phyloP scores from a whole-genome alignment of 495 filamentous ascomycete species.

The Hypoxylon rickii region DNA sequence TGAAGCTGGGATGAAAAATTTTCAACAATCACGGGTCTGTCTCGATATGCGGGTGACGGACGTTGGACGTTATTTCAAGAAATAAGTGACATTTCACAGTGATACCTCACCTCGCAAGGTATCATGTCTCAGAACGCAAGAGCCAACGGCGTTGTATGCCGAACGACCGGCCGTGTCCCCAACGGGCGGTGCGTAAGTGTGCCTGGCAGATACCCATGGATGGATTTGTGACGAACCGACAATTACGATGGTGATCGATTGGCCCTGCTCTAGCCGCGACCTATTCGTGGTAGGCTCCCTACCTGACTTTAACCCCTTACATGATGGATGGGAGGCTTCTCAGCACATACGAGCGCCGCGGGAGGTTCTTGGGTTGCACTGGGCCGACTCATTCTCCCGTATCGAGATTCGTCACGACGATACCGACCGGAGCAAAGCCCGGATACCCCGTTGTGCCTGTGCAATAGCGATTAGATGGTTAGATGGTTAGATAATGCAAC shows the following conservation, averaged over 20 bases:
- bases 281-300: constrained; percentile 5
- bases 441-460: neutral
- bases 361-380: constrained; percentile 5
- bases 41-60: constrained; percentile 26
- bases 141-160: constrained; percentile 26
- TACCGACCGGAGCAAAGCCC: constrained; percentile 3
- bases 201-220: constrained; percentile 26
- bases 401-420: constrained; percentile 15
- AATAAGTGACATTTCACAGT: constrained; percentile 31
- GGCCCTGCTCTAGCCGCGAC: constrained; percentile 24
- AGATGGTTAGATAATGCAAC: constrained; percentile 24
- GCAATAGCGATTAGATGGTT: constrained; percentile 14
- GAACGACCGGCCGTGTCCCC: constrained; percentile 18
- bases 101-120: constrained; percentile 23
- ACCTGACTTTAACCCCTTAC: constrained; percentile 15
- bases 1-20: constrained; percentile 14
- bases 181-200: constrained; percentile 6
- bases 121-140: constrained; percentile 30
- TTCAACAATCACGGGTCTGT: constrained; percentile 20
- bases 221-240: constrained; percentile 20
- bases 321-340: constrained; percentile 4
- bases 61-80: constrained; percentile 5
- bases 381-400: constrained; percentile 3
- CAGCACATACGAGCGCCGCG: constrained; percentile 3
- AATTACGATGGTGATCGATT: constrained; percentile 13